phyloP scores from a whole-genome alignment of 495 filamentous ascomycete genomes.

The Penicillium robsamsonii region DNA sequence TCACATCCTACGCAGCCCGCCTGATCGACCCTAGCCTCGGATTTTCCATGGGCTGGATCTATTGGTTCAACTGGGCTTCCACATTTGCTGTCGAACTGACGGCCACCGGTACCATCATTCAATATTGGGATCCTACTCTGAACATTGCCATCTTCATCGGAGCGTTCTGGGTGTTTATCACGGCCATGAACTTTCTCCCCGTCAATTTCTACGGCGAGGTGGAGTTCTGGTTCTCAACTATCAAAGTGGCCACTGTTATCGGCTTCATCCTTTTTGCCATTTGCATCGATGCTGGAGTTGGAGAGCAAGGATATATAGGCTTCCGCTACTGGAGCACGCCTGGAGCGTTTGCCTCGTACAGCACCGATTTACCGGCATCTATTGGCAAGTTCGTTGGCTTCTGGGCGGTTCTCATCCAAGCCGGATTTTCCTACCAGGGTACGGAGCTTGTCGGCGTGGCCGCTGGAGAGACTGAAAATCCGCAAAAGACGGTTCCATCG shows the following conservation, averaged over 20 bases:
- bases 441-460: conserved; percentile 67
- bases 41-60: conserved; percentile 74
- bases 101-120: conserved; percentile 64
- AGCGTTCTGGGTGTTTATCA: conserved; percentile 63
- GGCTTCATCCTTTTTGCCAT: conserved; percentile 60
- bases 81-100: conserved; percentile 68
- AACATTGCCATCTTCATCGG: conserved; percentile 65
- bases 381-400: conserved; percentile 42
- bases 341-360: conserved; percentile 57
- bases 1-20: conserved; percentile 65
- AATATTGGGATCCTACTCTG: conserved; percentile 61
- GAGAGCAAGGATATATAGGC: conserved; percentile 54
- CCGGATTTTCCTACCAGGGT: conserved; percentile 64
- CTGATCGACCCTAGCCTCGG: conserved; percentile 67
- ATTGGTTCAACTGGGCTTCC: conserved; percentile 55
- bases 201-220: conserved; percentile 53
- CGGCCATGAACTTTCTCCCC: conserved; percentile 59
- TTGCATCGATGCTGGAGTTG: conserved; percentile 57
- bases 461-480: conserved; percentile 66
- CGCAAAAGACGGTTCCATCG: conserved; percentile 57
- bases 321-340: conserved; percentile 61
- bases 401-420: conserved; percentile 45
- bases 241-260: conserved; percentile 59
- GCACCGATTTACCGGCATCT: conserved; percentile 58
- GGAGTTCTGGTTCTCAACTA: conserved; percentile 59